Evolutionary conservation across 371 early-diverging fungal genomes (phyloP), one percentile per base, ranked within the genome.

Genomic region (Mucor velutinosus): DNA sequence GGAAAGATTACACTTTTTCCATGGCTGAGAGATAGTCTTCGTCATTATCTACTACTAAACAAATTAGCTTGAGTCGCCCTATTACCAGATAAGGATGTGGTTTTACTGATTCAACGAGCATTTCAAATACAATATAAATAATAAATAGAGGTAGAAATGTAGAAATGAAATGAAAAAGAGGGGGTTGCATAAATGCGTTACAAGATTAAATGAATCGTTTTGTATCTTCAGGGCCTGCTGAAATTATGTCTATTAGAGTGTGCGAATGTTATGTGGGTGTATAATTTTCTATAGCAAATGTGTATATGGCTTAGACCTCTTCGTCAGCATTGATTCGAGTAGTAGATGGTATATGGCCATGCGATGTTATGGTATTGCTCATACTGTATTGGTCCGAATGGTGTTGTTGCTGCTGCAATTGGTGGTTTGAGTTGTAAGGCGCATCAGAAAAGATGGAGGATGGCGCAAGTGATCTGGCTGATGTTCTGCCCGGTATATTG

Each of bases 361-460:
- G 41, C 25, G 45, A 33, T 25, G 43, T 27, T 21, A 49, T 47
- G 33, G 51, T 62, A 10, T 51, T 51, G 3, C 25, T 51, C 25
- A 51, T 23, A 25, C 51, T 51, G 14, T 25, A 51, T 11, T 51
- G 21, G 14, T 51, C 12, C 1, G 51, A 51, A 51, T 51, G 51
- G 21, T 10, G 49, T 11, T 7, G 51, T 3, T 45, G 51, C 23
- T 51, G 51, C 35, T 27, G 53, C 55, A 49, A 41, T 39, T 51
- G 43, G 41, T 51, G 14, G 4, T 51, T 41, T 32, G 39, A 64
- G 21, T 10, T 41, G 12, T 41, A 41, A 3, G 56, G 58, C 21
- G 58, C 49, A 37, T 68, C 68, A 27, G 51, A 47, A 62, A 57
- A 43, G 39, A 43, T 30, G 4, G 60, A 68, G 37, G 58, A 45